Base-by-base conservation (phyloP, 305 asterid species). In the Salvia sclarea region DNA sequence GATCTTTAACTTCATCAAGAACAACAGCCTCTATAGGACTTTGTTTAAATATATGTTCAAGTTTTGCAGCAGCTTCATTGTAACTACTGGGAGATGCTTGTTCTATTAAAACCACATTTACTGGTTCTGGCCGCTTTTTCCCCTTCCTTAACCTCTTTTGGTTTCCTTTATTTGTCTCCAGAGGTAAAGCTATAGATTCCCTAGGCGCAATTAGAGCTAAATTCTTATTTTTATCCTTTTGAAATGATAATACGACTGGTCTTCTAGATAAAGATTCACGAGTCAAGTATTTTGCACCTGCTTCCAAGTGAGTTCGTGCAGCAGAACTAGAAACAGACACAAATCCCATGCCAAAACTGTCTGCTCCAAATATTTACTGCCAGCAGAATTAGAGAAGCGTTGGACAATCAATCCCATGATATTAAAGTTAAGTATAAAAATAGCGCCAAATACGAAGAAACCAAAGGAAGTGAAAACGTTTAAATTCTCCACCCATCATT, bases 241-340 rank as follows among this genome's bases (percentile, higher is more conserved):
- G 84, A 73, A 87, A 86, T 7, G 92, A 81, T 47, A 89, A n/a
- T 64, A 80, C 67, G 8, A 81, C 75, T 13, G 87, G 83, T 74
- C 85, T 85, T 79, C 81, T 90, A 48, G 74, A 71, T 12, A 73
- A 70, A 31, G 95, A 68, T 55, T 69, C 56, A 71, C 73, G 82
- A 50, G 77, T 14, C 18, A 79, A 76, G 47, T 71, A 78, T 54
- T 76, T 86, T 48, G 86, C 54, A 71, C 73, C 82, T 77, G 83
- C 74, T 75, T 96, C 95, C 56, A 86, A 33, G 0, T 89, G 90
- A 82, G 83, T 77, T 61, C 85, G 76, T 17, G 95, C 84, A 48
- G 95, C 89, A 66, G 98, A 89, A 79, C 92, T 87, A 11, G 96
- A 89, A 65, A 87, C 85, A 75, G 90, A 84, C 87, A 91, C 94